Evolutionary conservation across 2,329 filamentous ascomycete species (phyloP).

Genomic region (Botrytis paeoniae): DNA sequence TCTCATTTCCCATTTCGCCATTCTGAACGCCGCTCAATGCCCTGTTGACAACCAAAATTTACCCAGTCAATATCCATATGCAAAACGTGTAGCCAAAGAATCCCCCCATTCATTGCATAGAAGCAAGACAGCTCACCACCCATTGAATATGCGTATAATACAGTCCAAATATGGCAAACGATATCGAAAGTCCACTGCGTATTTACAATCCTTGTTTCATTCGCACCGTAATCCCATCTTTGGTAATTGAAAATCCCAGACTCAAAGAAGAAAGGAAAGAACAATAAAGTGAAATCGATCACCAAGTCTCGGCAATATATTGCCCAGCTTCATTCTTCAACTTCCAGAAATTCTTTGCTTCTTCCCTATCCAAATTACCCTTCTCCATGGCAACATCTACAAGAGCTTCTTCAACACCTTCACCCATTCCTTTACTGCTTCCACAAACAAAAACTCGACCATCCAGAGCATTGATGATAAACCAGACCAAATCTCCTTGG

Average conservation of each 20-base stretch:
- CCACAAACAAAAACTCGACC: slow-evolving; percentile 96
- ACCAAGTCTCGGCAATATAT: slow-evolving; percentile 86
- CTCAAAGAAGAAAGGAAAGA: not conserved
- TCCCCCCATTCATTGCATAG: not conserved
- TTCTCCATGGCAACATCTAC: slow-evolving; percentile 91
- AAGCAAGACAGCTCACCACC: not conserved
- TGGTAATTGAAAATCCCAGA: too few relatives aligned
- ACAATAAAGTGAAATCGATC: slow-evolving; percentile 21
- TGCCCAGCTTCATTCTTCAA: slow-evolving; percentile 89
- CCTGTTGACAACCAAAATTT: not conserved
- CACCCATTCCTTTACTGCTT: slow-evolving; percentile 93
- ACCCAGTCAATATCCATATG: not conserved
- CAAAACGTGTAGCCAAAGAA: not conserved
- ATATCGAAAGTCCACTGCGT: not conserved
- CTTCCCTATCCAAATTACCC: slow-evolving; percentile 77
- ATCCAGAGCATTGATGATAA: slow-evolving; percentile 93
- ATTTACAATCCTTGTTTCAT: not conserved
- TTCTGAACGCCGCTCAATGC: not conserved
- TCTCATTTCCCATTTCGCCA: not conserved
- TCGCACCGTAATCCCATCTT: not conserved
- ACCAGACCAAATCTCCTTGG: slow-evolving; percentile 97
- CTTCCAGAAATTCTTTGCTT: slow-evolving; percentile 84
- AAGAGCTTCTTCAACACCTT: slow-evolving; percentile 85
- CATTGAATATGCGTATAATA: not conserved
- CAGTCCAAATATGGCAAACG: not conserved